Percentiles rank a stretch among this genome's conserved stretches.
These are phyloP conservation scores for Eucommia ulmoides DNA, from an alignment of 257 asterid species.

Conservation along the genomic window DNA sequence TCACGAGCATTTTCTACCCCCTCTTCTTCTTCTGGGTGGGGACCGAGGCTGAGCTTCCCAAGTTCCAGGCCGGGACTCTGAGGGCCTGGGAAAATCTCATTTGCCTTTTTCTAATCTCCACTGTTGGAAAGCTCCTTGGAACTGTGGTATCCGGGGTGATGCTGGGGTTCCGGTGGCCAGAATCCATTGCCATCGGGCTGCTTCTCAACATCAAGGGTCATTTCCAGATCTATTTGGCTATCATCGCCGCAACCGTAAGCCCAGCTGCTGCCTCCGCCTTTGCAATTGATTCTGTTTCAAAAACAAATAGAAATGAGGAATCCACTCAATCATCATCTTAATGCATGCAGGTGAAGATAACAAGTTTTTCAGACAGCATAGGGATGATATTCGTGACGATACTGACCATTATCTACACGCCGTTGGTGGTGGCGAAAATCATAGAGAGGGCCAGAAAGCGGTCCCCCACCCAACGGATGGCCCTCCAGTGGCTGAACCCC, in stretches of 20 bases:
- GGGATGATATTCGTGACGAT: conserved; percentile 45
- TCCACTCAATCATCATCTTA: not conserved
- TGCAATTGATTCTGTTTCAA: not conserved
- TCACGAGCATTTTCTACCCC: conserved; percentile 54
- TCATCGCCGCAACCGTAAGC: conserved; percentile 45
- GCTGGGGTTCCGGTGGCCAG: conserved; percentile 84
- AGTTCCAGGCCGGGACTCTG: conserved; percentile 20
- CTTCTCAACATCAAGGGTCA: conserved; percentile 81
- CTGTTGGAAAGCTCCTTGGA: conserved; percentile 59
- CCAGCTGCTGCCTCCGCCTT: not conserved
- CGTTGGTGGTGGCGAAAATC: conserved; percentile 51
- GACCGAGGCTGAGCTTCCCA: conserved; percentile 27
- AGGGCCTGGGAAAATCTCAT: conserved; percentile 37
- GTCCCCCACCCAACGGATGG: conserved; percentile 76
- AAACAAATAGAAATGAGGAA: not conserved
- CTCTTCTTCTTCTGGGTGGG: conserved; percentile 92
- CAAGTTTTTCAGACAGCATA: conserved; percentile 45
- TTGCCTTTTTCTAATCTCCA: conserved; percentile 27
- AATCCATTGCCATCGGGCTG: conserved; percentile 69
- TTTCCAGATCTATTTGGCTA: conserved; percentile 71
- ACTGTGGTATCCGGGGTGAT: conserved; percentile 49
- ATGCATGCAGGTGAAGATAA: conserved; percentile 45
- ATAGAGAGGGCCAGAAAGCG: conserved; percentile 71
- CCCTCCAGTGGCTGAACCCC: conserved; percentile 62
- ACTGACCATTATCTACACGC: conserved; percentile 54